Base-by-base conservation (phyloP, 108 stramenopile genomes). In the Nitzschia palea region DNA sequence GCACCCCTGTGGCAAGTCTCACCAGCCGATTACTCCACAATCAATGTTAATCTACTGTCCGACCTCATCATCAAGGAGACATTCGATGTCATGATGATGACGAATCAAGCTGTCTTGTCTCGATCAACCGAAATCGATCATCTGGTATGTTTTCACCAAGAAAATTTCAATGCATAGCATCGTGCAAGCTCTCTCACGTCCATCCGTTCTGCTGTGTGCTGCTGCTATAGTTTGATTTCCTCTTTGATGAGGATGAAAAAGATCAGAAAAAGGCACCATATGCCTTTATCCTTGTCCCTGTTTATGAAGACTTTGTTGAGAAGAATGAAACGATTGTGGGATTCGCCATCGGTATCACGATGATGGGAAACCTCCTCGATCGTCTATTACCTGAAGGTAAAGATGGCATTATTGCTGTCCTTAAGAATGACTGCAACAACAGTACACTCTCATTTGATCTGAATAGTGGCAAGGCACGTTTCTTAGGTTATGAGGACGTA, bases 341-440 rank as follows among this genome's bases (percentile, higher is more conserved):
- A 14, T 47, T 50, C 28, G n/a, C 22, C 42, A 47, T 50, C 26
- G 27, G 47, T 10, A 55, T 55, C 22, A 55, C 27, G 4, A 4
- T 31, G 44, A 30, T 63, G 62, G 15, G 45, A 9, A 54, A 54
- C 35, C 40, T 55, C 59, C 55, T 83, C 25, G 34, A 53, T 10
- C 34, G 29, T 2, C 65, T 80, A 9, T 56, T 85, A 20, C 84
- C 84, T 3, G 52, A 65, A 18, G 65, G 72, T 56, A 65, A 77
- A 44, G 71, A 76, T 62, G 81, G 80, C 4, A 67, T 85, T 51
- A 33, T 77, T 36, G 81, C 77, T 37, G 80, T 85, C 23, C 25
- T 85, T 0, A 28, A 54, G 20, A 70, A 68, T 22, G 76, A 73
- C 0, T 80, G 67, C 30, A 66, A 55, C 5, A 71, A 80, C 28